These are phyloP conservation scores for Tulasnella sp. DNA, from an alignment of 768 basidiomycete genomes.

Conservation along the genomic window DNA sequence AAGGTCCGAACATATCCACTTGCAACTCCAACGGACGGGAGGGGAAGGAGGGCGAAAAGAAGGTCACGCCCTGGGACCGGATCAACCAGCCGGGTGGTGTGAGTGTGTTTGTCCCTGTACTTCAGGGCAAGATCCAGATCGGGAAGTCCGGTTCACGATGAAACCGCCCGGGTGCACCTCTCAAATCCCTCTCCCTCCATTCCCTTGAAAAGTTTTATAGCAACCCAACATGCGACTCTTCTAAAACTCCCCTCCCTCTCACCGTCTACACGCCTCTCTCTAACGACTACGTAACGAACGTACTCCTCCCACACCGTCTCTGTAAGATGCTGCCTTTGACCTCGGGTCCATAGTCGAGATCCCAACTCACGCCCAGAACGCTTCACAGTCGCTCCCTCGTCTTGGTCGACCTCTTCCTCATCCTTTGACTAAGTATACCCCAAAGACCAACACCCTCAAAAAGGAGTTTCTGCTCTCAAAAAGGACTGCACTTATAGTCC, in stretches of 20 bases:
- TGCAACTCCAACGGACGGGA: no score
- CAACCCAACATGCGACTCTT: background rate
- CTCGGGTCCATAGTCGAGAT: background rate
- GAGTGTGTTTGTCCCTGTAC: no score
- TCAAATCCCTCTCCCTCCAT: background rate
- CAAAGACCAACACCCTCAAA: background rate
- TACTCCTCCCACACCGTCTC: background rate
- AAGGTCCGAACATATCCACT: background rate
- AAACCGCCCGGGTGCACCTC: background rate
- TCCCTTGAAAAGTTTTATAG: background rate
- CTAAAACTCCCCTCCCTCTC: background rate
- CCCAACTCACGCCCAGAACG: background rate
- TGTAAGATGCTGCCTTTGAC: background rate
- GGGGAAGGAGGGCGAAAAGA: background rate
- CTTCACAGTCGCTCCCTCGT: background rate
- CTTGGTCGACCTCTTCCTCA: background rate
- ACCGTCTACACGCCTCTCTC: background rate
- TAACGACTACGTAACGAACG: background rate
- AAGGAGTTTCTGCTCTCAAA: background rate
- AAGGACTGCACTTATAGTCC: background rate
- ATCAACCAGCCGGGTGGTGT: background rate
- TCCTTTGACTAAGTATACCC: background rate
- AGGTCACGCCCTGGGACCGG: background rate
- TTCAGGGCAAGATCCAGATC: background rate
- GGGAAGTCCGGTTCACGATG: background rate